Base-by-base conservation (phyloP, 257 asterid genomes). In the Salvia miltiorrhiza region DNA sequence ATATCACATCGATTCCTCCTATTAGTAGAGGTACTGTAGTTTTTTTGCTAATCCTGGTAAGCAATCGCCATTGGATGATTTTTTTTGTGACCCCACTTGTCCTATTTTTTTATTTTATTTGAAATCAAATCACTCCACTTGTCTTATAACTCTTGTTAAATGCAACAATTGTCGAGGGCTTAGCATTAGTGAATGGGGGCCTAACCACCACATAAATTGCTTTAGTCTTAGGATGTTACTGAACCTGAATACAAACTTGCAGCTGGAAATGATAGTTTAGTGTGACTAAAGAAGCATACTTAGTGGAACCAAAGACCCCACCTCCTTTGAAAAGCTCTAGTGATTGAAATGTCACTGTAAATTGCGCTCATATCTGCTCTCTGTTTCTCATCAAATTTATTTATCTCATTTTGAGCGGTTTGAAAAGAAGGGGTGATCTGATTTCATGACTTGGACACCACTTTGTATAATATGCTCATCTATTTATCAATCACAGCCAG, bases 391-490 rank as follows among this genome's bases (percentile, higher is more conserved):
- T 59, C 40, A 60, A 40, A 68, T 24, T 69, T 3, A 47, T 48
- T 62, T 3, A 47, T 49, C 67, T 50, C 70, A 35, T 69, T 63
- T 70, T 45, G 69, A 65, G 26, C 54, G 37, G 50, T 50, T 59
- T 59, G 49, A n/a, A 44, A 17, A 55, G 14, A 65, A 65, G 65
- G 54, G 17, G 3, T 62, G 75, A 68, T 73, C 71, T 68, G 69
- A 73, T 77, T 20, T 61, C 54, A 41, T 77, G 62, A 72, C 59
- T 30, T 63, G 71, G 82, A 73, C 52, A 57, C 12, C 78, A 77
- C 78, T 67, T 72, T 20, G 63, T 43, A 35, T 35, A 65, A 32
- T 62, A 69, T 52, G 47, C 35, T 35, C 19, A 49, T 50, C 37
- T 23, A 49, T 62, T 32, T 40, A 43, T 37, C 76, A 70, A 58